Evolutionary conservation across 345 rosid species (phyloP).

Genomic region (Stellera chamaejasme): DNA sequence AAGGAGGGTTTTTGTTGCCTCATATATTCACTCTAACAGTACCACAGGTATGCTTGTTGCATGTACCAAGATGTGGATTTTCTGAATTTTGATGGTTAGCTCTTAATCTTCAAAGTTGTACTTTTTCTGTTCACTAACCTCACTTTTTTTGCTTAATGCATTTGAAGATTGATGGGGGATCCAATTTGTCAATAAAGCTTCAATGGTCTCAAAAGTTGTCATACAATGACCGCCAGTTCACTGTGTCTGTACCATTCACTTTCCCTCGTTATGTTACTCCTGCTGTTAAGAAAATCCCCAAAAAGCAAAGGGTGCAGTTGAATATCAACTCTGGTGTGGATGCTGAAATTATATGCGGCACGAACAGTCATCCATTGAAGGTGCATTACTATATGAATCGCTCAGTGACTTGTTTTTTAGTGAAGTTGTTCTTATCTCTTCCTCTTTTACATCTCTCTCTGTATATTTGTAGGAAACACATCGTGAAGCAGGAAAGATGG

Average conservation of each 20-base stretch:
- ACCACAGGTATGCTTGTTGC: constrained; percentile 45
- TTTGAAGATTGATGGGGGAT: constrained; percentile 71
- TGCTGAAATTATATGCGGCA: constrained; percentile 52
- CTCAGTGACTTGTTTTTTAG: neutral
- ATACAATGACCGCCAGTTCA: constrained; percentile 47
- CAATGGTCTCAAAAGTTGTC: constrained; percentile 73
- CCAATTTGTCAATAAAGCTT: constrained; percentile 55
- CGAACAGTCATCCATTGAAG: constrained; percentile 82
- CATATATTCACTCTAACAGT: constrained; percentile 62
- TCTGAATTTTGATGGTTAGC: neutral
- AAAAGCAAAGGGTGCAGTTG: constrained; percentile 66
- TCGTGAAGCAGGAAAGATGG: constrained; percentile 49
- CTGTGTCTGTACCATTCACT: constrained; percentile 56
- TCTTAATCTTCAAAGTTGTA: too few relatives aligned
- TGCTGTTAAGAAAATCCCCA: constrained; percentile 62
- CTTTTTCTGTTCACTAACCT: neutral
- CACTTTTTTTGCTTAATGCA: constrained; percentile 3
- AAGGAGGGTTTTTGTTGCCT: constrained; percentile 61
- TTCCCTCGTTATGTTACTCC: constrained; percentile 88
- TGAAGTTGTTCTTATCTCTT: neutral
- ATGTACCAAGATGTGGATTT: neutral
- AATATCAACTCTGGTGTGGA: constrained; percentile 59
- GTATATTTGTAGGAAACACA: constrained; percentile 43
- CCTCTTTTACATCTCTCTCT: neutral
- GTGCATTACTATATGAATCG: constrained; percentile 22